These are phyloP conservation scores for Nothophaeocryptopus gaeumannii DNA, from an alignment of 2,329 filamentous ascomycete genomes.

Conservation along the genomic window DNA sequence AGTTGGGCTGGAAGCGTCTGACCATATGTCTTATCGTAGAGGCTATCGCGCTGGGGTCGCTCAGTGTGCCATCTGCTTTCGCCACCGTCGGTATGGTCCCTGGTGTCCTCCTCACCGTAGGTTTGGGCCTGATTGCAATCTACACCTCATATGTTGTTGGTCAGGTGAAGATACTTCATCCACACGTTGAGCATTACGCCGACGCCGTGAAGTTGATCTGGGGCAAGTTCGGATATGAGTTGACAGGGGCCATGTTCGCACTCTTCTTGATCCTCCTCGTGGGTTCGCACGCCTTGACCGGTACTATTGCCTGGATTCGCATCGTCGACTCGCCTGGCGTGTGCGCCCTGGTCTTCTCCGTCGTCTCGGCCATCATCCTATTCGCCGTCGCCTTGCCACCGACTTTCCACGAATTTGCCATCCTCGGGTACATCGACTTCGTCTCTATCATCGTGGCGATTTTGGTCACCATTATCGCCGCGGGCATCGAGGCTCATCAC, in stretches of 20 bases:
- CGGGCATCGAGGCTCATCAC: constrained; percentile 31
- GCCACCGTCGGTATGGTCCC: constrained; percentile 55
- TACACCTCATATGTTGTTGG: constrained; percentile 63
- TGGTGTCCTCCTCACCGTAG: constrained; percentile 54
- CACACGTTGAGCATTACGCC: constrained; percentile 43
- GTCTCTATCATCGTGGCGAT: constrained; percentile 37
- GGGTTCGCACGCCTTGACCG: constrained; percentile 45
- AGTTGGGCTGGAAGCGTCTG: constrained; percentile 48
- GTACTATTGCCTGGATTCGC: constrained; percentile 45
- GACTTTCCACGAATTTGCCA: constrained; percentile 36
- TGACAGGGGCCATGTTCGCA: constrained; percentile 44
- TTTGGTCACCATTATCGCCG: constrained; percentile 37
- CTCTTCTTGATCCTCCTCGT: constrained; percentile 44
- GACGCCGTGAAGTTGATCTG: constrained; percentile 45
- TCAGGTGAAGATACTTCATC: constrained; percentile 56
- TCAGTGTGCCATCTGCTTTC: constrained; percentile 56
- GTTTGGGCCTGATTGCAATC: constrained; percentile 56
- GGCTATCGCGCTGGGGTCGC: constrained; percentile 57
- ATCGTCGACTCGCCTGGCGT: constrained; percentile 39
- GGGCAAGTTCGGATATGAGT: constrained; percentile 43
- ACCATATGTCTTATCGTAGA: constrained; percentile 55
- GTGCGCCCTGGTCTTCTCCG: constrained; percentile 44
- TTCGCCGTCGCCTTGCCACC: constrained; percentile 38
- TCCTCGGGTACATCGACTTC: constrained; percentile 39
- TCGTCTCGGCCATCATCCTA: constrained; percentile 43